Base-by-base conservation (phyloP, 2,329 filamentous ascomycete genomes). In the Trichocomaceae sp. region DNA sequence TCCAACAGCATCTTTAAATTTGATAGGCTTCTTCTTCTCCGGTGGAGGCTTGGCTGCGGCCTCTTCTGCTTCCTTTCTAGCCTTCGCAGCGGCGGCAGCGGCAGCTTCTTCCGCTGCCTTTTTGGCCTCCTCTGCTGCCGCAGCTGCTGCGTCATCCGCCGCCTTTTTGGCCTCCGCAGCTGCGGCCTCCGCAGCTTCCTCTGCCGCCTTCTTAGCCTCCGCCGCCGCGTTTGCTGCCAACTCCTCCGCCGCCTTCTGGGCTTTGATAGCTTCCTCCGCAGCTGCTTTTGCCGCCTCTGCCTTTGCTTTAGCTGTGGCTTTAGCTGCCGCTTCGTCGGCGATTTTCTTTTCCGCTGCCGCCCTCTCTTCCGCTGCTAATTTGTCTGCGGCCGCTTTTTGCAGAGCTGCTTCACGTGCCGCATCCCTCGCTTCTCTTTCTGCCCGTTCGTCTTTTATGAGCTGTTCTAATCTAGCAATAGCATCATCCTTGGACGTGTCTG, bases 1-100 rank as follows among this genome's bases (percentile, higher is more conserved):
- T 31, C 89, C 88, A 15, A 96, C 84, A 0, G 90, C 90, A 68
- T 96, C 91, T 72, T 95, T 95, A 75, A 95, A 95, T 62, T 85
- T 86, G 69, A 96, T 88, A 2, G 88, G 88, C 44, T 84, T 78
- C 69, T 89, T 87, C 61, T 78, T 78, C 54, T 78, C 76, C n/a
- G 81, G 77, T 2, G 78, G 75, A n/a, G 70, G 66, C 26, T 60
- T 66, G n/a, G 76, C 75, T 54, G 77, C 76, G 12, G 76, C 74
- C 61, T 79, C 77, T n/a, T 72, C 70, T 3, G 72, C 67, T 47
- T 69, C 72, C 29, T 70, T 65, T 47, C 77, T 74, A 1, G 75
- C 72, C 51, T 77, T 75, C 23, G 74, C 75, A 58, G 73, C 74
- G 48, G 52, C 39, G 63, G 62, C 17, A 22, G 65, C 69, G 13